Evolutionary conservation across 331 rosid genomes (phyloP), one percentile per base, ranked within the genome.

Genomic region (Saraca asoca): DNA sequence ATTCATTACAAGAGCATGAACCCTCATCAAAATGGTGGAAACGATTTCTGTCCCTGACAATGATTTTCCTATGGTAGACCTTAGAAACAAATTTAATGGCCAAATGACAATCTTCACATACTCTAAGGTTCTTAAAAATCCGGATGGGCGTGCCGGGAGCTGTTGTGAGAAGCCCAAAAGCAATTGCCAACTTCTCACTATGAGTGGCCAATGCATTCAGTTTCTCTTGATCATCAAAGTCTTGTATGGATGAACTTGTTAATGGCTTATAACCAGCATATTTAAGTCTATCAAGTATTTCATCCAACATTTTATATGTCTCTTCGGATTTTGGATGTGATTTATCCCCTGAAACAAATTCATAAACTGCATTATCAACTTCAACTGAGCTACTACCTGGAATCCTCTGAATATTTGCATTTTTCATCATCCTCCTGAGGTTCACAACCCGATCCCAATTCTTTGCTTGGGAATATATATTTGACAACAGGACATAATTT

Each of bases 11-110:
- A 64, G 71, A 72, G 70, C 77, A 63, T 31, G 58, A 63, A 0
- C 71, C 71, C 19, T 42, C 59, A 7, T 72, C 65, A 72, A 72
- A 72, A 55, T 72, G 77, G 19, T 72, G 77, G 41, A 72, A 72
- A 43, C 76, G 57, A 52, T 62, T 71, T 71, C 76, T 62, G 38
- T 72, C 77, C 52, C 77, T 64, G 18, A 63, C 59, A 33, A 63
- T 44, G 50, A 72, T 72, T 44, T 72, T 62, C 70, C 77, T 44
- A 1, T 54, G 13, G 62, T 72, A 63, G 9, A 53, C 18, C 53
- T 54, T 63, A 12, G 71, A 59, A 34, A 72, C 64, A 72, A 63
- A 71, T 58, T 71, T 71, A 53, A 71, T 62, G 64, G 70, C 20
- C 64, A 53, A 51, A 44, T 71, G 76, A 37, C 76, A 62, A 62